Evolutionary conservation across 805 yeast species (phyloP).

Genomic region (Schwanniomyces vanrijiae): DNA sequence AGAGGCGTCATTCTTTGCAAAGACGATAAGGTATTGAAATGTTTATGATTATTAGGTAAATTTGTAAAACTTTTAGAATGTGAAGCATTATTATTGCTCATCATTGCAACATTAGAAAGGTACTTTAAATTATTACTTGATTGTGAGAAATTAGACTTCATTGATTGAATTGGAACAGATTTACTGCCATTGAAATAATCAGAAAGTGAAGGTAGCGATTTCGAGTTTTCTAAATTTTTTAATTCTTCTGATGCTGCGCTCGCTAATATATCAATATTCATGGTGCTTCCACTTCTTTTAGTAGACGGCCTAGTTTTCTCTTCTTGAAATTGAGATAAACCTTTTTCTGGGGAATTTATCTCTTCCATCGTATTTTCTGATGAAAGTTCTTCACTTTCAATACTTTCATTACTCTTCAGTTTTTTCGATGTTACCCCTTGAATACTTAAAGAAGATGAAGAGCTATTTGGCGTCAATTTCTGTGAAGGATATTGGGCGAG

Average conservation of each 20-base stretch:
- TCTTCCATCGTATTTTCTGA: not conserved
- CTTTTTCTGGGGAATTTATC: not conserved
- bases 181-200: constrained; percentile 38
- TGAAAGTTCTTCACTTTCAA: not conserved
- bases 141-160: constrained; percentile 8
- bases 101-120: constrained; percentile 22
- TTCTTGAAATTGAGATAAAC: not conserved
- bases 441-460: constrained; percentile 1
- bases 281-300: constrained; percentile 2
- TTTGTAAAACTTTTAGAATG: constrained; percentile 16
- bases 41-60: constrained; percentile 15
- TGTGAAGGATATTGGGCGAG: not conserved
- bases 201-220: constrained; percentile 52
- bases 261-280: constrained; percentile 53
- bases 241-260: constrained; percentile 58
- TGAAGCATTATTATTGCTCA: not conserved
- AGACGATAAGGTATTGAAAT: constrained; percentile 42
- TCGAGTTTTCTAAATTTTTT: constrained; percentile 37
- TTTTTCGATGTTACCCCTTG: not conserved
- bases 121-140: constrained; percentile 20
- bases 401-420: not conserved
- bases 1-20: constrained; percentile 66
- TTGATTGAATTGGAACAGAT: constrained; percentile 7
- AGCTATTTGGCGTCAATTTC: not conserved
- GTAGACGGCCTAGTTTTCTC: not conserved